Evolutionary conservation across 1,284 basidiomycete genomes (phyloP).

Genomic region (Retiboletus fuscus): DNA sequence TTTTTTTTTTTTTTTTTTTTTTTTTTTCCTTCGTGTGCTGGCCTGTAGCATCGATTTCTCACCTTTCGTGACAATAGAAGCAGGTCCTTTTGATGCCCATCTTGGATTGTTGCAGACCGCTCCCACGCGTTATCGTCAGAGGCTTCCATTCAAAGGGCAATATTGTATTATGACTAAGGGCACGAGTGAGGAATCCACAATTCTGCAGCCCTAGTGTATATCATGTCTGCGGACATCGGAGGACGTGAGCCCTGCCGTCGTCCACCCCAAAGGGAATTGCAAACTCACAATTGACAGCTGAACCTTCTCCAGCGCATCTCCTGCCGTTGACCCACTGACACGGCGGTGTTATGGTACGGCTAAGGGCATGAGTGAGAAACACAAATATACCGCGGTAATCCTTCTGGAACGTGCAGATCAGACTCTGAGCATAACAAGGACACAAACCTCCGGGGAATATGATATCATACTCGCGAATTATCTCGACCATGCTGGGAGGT

Average conservation of each 20-base stretch:
- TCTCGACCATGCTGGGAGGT: slow-evolving; percentile 23
- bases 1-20: not conserved
- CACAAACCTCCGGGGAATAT: slow-evolving; percentile 47
- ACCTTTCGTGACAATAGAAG: slow-evolving; percentile 65
- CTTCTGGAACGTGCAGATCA: slow-evolving; percentile 48
- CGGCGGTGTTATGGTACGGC: too few species aligned
- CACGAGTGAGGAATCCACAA: not conserved
- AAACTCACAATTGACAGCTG: slow-evolving; percentile 66
- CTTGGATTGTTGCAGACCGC: slow-evolving; percentile 59
- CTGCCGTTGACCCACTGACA: slow-evolving; percentile 59
- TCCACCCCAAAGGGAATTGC: not conserved
- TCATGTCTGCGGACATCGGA: slow-evolving; percentile 53
- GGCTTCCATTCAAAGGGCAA: slow-evolving; percentile 42
- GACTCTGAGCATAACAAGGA: not conserved
- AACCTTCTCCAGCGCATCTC: slow-evolving; percentile 68
- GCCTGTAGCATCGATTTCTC: not conserved
- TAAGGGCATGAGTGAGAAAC: too few species aligned
- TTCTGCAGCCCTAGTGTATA: slow-evolving; percentile 62
- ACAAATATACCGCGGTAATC: too few species aligned
- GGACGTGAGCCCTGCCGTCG: not conserved
- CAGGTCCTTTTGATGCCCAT: slow-evolving; percentile 63
- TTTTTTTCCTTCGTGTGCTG: not conserved
- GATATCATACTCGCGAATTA: slow-evolving; percentile 38
- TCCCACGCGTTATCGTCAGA: slow-evolving; percentile 72
- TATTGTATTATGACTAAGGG: not conserved